Evolutionary conservation across 208 protist genomes (phyloP).

Genomic region (Acanthamoeba culbertsoni): DNA sequence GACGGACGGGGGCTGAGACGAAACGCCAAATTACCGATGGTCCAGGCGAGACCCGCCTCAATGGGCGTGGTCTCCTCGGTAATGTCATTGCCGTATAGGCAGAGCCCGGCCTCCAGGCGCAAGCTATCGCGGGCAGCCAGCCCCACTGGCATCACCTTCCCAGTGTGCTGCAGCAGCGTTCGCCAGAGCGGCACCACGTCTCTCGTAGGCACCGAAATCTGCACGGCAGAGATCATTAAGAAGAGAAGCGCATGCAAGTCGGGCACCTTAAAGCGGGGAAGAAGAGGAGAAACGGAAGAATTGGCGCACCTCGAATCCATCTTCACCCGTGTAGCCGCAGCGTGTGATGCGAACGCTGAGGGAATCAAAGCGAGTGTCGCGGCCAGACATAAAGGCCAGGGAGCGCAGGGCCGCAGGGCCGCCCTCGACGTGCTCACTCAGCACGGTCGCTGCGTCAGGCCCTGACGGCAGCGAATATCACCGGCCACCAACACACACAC

Average conservation of each 20-base stretch:
- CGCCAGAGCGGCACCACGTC: conserved; percentile 3
- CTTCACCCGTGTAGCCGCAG: conserved; percentile 98
- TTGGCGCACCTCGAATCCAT: conserved; percentile 97
- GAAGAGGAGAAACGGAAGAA: not conserved
- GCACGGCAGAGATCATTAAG: not conserved
- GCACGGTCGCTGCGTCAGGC: conserved; percentile 63
- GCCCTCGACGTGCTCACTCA: conserved; percentile 15
- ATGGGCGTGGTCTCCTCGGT: conserved; percentile 92
- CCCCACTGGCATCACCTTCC: conserved; percentile 44
- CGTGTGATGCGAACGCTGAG: conserved; percentile 81
- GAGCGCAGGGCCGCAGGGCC: conserved; percentile 37
- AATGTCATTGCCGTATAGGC: conserved; percentile 98
- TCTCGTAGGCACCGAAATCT: conserved; percentile 31
- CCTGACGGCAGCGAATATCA: not conserved
- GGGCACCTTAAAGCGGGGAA: not conserved
- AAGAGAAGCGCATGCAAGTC: not conserved
- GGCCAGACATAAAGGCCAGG: conserved; percentile 88
- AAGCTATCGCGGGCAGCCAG: conserved; percentile 45
- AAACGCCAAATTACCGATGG: conserved; percentile 82
- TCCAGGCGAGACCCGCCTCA: conserved; percentile 93
- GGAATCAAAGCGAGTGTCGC: conserved; percentile 8
- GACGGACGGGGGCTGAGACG: not conserved
- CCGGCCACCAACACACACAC: not conserved
- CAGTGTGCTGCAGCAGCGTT: not conserved
- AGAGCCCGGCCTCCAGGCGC: conserved; percentile 95